Percentiles rank a stretch among this genome's conserved stretches.
Conservation (phyloP, 257 asterid species). For the Ajuga chamaepitys region DNA sequence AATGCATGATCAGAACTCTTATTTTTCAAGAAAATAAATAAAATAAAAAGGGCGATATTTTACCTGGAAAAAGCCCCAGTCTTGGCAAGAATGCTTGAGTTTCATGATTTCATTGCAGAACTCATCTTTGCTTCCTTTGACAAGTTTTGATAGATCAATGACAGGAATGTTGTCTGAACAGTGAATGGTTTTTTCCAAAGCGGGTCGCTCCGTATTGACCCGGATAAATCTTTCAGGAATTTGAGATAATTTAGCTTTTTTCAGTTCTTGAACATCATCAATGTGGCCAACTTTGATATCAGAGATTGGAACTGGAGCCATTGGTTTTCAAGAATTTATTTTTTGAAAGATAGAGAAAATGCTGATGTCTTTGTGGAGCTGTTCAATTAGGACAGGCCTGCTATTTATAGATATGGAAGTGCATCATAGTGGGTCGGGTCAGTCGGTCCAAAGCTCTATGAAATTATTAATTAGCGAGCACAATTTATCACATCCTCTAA, state of each 20-base stretch:
- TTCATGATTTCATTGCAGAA: slow-evolving; percentile 44
- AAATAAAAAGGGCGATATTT: background rate
- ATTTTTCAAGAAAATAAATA: background rate
- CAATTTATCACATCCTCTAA: no score
- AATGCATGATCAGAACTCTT: background rate
- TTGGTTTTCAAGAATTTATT: background rate
- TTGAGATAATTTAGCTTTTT: slow-evolving; percentile 35
- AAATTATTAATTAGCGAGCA: no score
- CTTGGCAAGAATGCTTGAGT: slow-evolving; percentile 61
- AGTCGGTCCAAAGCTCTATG: slow-evolving; percentile 21
- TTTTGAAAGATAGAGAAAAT: background rate
- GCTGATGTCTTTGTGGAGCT: slow-evolving; percentile 18
- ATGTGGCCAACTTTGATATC: slow-evolving; percentile 70
- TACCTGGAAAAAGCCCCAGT: slow-evolving; percentile 98
- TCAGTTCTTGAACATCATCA: slow-evolving; percentile 91
- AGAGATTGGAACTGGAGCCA: slow-evolving; percentile 58
- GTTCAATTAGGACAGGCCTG: slow-evolving; percentile 10
- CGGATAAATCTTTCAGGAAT: slow-evolving; percentile 77
- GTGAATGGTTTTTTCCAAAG: slow-evolving; percentile 16
- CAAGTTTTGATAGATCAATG: slow-evolving; percentile 65
- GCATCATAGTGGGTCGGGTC: slow-evolving; percentile 15
- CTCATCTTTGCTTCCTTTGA: slow-evolving; percentile 38
- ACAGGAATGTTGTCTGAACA: slow-evolving; percentile 47
- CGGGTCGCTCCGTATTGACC: slow-evolving; percentile 57
- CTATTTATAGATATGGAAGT: slow-evolving; percentile 46